Evolutionary conservation across 495 filamentous ascomycete genomes (phyloP).

Genomic region (Pseudomonodictys pantanalensis): DNA sequence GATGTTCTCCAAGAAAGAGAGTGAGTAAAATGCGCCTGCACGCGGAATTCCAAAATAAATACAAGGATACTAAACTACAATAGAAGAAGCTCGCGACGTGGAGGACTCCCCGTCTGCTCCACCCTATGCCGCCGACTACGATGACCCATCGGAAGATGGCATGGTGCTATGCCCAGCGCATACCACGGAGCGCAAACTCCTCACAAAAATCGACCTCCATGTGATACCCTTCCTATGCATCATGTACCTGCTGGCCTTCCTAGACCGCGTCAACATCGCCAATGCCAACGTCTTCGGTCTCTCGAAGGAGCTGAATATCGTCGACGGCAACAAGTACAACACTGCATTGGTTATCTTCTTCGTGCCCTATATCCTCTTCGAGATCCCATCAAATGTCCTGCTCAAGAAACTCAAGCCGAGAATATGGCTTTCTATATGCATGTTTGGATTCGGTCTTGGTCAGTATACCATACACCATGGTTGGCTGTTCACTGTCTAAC

Average conservation of each 20-base stretch:
- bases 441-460: conserved; percentile 29
- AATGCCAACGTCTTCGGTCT: conserved; percentile 60
- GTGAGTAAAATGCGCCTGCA: conserved; percentile 6
- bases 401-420: conserved; percentile 78
- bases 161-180: conserved; percentile 50
- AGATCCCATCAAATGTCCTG: conserved; percentile 86
- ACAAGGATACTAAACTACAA: not conserved
- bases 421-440: conserved; percentile 53
- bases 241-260: conserved; percentile 81
- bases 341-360: conserved; percentile 86
- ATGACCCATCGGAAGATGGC: conserved; percentile 32
- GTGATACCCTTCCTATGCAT: conserved; percentile 79
- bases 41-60: not conserved
- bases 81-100: not conserved
- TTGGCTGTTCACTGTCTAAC: too few species aligned
- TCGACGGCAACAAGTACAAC: conserved; percentile 64
- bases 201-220: conserved; percentile 73
- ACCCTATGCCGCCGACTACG: conserved; percentile 14
- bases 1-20: conserved; percentile 22
- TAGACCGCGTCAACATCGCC: conserved; percentile 58
- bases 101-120: conserved; percentile 8
- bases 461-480: not conserved
- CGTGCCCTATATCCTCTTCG: conserved; percentile 82
- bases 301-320: conserved; percentile 60
- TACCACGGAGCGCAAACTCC: conserved; percentile 70